Evolutionary conservation across 805 yeast genomes (phyloP).

Genomic region (Candida morakotiae): DNA sequence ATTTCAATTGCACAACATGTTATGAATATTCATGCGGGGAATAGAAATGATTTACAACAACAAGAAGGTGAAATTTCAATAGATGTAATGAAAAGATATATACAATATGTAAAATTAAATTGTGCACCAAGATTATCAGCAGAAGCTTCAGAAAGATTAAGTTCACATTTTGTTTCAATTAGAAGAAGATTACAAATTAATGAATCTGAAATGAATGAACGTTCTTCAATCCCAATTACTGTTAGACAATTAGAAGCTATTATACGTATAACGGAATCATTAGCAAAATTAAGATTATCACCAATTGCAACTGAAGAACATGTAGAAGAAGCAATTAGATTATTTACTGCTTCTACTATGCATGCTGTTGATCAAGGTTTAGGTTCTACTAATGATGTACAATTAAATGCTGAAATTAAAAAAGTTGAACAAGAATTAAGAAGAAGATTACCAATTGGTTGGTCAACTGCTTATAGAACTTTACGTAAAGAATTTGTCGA

Average conservation of each 20-base stretch:
- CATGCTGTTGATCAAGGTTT: constrained; percentile 80
- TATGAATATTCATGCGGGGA: constrained; percentile 87
- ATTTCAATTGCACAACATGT: constrained; percentile 91
- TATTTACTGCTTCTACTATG: constrained; percentile 96
- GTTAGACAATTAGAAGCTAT: constrained; percentile 97
- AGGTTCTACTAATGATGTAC: constrained; percentile 45
- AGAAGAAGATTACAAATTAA: constrained; percentile 76
- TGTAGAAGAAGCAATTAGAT: constrained; percentile 91
- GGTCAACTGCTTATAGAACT: constrained; percentile 87
- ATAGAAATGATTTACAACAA: constrained; percentile 40
- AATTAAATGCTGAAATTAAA: constrained; percentile 66
- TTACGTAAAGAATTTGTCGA: constrained; percentile 78
- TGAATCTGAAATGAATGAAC: constrained; percentile 77
- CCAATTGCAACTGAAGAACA: constrained; percentile 86
- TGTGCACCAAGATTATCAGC: constrained; percentile 91
- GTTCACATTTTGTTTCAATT: constrained; percentile 89
- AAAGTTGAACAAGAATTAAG: constrained; percentile 80
- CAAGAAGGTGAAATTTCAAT: constrained; percentile 84
- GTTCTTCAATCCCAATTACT: constrained; percentile 96
- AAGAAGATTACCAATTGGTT: constrained; percentile 91
- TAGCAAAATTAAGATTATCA: constrained; percentile 80
- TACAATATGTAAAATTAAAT: constrained; percentile 81
- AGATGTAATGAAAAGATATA: constrained; percentile 85
- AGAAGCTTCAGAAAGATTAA: constrained; percentile 84
- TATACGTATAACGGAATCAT: constrained; percentile 88